Evolutionary conservation across 2,329 filamentous ascomycete genomes (phyloP).

Genomic region (Neopestalotiopsis sp.): DNA sequence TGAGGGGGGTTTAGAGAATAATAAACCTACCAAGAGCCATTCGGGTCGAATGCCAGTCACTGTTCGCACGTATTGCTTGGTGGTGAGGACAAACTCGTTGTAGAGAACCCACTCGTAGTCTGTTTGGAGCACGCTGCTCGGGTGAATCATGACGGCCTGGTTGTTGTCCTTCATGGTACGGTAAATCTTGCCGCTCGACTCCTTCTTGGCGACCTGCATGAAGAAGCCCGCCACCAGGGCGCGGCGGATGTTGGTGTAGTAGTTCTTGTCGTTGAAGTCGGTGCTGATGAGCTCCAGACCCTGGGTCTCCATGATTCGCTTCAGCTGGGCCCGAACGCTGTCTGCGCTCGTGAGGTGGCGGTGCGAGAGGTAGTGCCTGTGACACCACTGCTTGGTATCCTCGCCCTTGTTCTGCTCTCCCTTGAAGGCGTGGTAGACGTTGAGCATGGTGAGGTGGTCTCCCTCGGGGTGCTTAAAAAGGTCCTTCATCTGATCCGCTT

Average conservation of each 20-base stretch:
- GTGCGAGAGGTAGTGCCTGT: constrained; percentile 92
- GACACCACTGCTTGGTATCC: constrained; percentile 90
- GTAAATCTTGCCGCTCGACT: constrained; percentile 87
- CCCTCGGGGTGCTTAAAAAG: constrained; percentile 92
- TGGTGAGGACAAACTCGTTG: constrained; percentile 97
- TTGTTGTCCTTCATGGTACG: constrained; percentile 96
- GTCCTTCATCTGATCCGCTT: constrained; percentile 96
- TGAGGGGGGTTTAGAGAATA: background rate
- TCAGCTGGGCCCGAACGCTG: constrained; percentile 89
- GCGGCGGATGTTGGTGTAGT: constrained; percentile 95
- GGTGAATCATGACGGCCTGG: constrained; percentile 90
- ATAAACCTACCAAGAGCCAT: constrained; percentile 79
- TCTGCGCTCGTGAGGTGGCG: constrained; percentile 91
- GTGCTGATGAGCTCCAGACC: constrained; percentile 87
- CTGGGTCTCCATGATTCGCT: constrained; percentile 95
- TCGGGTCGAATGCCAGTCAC: constrained; percentile 91
- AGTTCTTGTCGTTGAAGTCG: constrained; percentile 92
- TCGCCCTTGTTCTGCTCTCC: constrained; percentile 65
- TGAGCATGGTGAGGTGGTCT: constrained; percentile 94
- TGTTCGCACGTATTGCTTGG: constrained; percentile 96
- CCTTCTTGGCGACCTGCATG: constrained; percentile 98
- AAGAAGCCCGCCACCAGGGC: constrained; percentile 96
- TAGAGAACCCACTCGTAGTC: constrained; percentile 98
- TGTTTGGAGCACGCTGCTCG: constrained; percentile 84
- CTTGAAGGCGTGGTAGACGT: constrained; percentile 98